These are phyloP conservation scores for Bipolaris bicolor DNA, from an alignment of 2,329 filamentous ascomycete genomes.

Conservation along the genomic window DNA sequence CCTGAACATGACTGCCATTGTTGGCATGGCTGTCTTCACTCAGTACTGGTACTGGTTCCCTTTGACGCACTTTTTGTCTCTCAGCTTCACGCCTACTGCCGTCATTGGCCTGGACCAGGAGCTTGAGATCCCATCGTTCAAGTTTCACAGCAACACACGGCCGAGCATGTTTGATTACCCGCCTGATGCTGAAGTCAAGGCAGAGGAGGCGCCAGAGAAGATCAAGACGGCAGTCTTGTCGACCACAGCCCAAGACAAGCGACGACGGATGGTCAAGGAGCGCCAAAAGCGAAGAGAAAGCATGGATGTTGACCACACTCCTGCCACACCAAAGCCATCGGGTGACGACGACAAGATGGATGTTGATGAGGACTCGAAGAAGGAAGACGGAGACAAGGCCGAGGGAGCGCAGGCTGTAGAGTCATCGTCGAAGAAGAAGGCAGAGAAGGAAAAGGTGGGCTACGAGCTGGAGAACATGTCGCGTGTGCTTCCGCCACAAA, in stretches of 20 bases:
- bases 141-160: constrained; percentile 92
- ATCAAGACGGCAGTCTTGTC: constrained; percentile 95
- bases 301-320: constrained; percentile 89
- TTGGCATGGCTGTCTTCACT: constrained; percentile 97
- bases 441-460: constrained; percentile 94
- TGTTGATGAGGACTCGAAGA: constrained; percentile 56
- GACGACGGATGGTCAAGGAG: constrained; percentile 92
- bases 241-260: constrained; percentile 95
- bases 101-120: constrained; percentile 95
- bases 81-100: constrained; percentile 95
- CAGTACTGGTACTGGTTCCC: constrained; percentile 99
- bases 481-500: constrained; percentile 85
- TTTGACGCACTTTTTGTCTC: constrained; percentile 93
- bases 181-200: constrained; percentile 92
- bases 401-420: constrained; percentile 59
- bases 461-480: constrained; percentile 98
- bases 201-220: constrained; percentile 89
- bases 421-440: constrained; percentile 81
- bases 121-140: constrained; percentile 90
- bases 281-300: constrained; percentile 86
- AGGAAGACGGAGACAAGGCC: constrained; percentile 55
- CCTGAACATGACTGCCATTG: constrained; percentile 97
- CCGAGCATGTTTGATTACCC: constrained; percentile 98
- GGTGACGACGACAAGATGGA: constrained; percentile 86
- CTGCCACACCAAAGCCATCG: constrained; percentile 72